These are phyloP conservation scores for Nepenthes mirabilis DNA, from an alignment of 148 eudicot genomes.

Conservation along the genomic window DNA sequence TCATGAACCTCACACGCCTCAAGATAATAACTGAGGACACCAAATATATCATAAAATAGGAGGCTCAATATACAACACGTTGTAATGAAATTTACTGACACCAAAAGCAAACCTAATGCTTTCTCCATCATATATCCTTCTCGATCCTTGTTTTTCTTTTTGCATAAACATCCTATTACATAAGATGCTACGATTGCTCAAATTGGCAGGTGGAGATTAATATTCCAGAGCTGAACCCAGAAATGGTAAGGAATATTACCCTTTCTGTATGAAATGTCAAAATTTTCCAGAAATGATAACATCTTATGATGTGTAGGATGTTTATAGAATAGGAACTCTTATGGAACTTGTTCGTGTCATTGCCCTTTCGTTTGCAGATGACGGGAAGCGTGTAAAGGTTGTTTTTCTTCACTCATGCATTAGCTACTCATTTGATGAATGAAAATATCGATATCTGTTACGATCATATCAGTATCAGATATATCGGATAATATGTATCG, in stretches of 20 bases:
- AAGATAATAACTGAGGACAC: too few relatives aligned
- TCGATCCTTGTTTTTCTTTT: background rate
- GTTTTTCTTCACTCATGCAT: constrained; percentile 5
- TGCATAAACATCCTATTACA: background rate
- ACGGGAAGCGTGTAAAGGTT: constrained; percentile 93
- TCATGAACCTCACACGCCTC: too few relatives aligned
- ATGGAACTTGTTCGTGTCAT: constrained; percentile 87
- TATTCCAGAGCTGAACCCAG: constrained; percentile 92
- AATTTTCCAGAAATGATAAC: constrained; percentile 2
- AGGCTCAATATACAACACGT: too few relatives aligned
- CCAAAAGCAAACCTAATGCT: background rate
- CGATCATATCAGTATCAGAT: too few relatives aligned
- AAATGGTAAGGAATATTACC: constrained; percentile 39
- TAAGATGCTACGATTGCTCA: background rate
- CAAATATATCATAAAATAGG: too few relatives aligned
- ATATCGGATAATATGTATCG: too few relatives aligned
- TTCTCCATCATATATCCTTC: background rate
- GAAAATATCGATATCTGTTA: too few relatives aligned
- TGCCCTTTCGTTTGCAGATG: constrained; percentile 89
- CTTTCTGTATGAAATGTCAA: background rate
- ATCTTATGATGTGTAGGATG: constrained; percentile 62
- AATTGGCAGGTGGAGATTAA: constrained; percentile 77
- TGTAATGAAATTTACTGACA: too few relatives aligned
- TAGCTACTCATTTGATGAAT: background rate
- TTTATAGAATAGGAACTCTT: constrained; percentile 94